phyloP scores from a whole-genome alignment of 495 filamentous ascomycete species.

The Aeminium ludgeri region DNA sequence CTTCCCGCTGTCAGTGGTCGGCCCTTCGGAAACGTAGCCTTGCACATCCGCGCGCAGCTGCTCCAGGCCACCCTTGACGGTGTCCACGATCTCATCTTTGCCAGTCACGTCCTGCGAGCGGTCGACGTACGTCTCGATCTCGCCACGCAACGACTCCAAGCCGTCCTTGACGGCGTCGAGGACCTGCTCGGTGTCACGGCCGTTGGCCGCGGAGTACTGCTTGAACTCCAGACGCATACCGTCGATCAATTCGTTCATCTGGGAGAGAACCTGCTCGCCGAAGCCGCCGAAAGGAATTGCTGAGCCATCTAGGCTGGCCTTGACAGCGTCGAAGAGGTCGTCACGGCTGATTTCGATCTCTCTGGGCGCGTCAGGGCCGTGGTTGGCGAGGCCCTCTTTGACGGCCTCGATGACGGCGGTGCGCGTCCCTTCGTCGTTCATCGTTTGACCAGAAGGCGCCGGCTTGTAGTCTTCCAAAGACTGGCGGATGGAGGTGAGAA shows the following conservation, averaged over 20 bases:
- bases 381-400: slow-evolving; percentile 35
- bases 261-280: slow-evolving; percentile 51
- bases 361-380: slow-evolving; percentile 29
- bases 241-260: slow-evolving; percentile 57
- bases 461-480: slow-evolving; percentile 62
- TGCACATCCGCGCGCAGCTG: slow-evolving; percentile 57
- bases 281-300: slow-evolving; percentile 32
- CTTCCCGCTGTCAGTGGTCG: slow-evolving; percentile 28
- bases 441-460: slow-evolving; percentile 25
- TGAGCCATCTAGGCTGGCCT: slow-evolving; percentile 39
- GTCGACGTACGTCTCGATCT: slow-evolving; percentile 68
- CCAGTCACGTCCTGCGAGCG: slow-evolving; percentile 45
- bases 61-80: slow-evolving; percentile 54
- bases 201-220: slow-evolving; percentile 55
- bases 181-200: slow-evolving; percentile 62
- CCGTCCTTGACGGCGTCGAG: slow-evolving; percentile 75
- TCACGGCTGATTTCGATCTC: slow-evolving; percentile 48
- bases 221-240: slow-evolving; percentile 55
- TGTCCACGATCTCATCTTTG: slow-evolving; percentile 64
- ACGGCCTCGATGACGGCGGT: slow-evolving; percentile 41
- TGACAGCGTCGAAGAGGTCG: slow-evolving; percentile 49
- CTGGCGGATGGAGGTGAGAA: slow-evolving; percentile 57
- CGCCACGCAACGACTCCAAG: slow-evolving; percentile 57
- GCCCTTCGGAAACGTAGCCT: slow-evolving; percentile 35
- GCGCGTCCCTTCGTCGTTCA: slow-evolving; percentile 28